These are phyloP conservation scores for Ophiostoma ips DNA, from an alignment of 2,329 filamentous ascomycete genomes.

Conservation along the genomic window DNA sequence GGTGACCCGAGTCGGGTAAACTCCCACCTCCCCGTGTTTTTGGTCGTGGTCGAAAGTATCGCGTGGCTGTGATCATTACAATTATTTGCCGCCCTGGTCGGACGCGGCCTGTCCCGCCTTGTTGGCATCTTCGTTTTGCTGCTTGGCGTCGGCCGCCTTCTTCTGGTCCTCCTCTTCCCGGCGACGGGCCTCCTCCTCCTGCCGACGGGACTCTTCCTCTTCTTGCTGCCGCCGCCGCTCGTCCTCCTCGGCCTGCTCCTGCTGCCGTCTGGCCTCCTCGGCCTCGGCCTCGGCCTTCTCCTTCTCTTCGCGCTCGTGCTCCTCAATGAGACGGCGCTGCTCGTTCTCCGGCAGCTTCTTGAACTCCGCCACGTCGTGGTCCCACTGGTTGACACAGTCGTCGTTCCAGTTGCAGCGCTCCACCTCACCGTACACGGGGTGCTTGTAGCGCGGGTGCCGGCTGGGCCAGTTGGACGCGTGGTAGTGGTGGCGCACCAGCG, in stretches of 20 bases:
- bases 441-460: constrained; percentile 49
- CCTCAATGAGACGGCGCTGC: constrained; percentile 34
- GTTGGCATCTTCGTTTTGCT: neutral
- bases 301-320: constrained; percentile 20
- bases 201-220: constrained; percentile 7
- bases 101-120: neutral
- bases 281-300: constrained; percentile 17
- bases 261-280: constrained; percentile 6
- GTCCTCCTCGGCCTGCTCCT: constrained; percentile 16
- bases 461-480: constrained; percentile 61
- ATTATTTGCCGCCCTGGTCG: neutral
- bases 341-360: constrained; percentile 44
- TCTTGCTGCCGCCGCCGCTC: constrained; percentile 19
- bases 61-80: neutral
- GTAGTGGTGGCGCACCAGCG: constrained; percentile 61
- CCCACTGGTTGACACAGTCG: constrained; percentile 52
- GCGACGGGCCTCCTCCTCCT: constrained; percentile 5
- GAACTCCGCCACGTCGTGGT: constrained; percentile 48
- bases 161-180: constrained; percentile 3
- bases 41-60: neutral
- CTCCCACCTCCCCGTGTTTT: neutral
- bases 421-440: constrained; percentile 56
- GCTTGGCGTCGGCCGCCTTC: neutral
- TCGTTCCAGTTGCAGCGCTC: constrained; percentile 57
- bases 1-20: too few relatives aligned